Evolutionary conservation across 1,284 basidiomycete species (phyloP), one percentile per base, ranked within the genome.

Genomic region (Ceratorhiza oryzae-sativae): DNA sequence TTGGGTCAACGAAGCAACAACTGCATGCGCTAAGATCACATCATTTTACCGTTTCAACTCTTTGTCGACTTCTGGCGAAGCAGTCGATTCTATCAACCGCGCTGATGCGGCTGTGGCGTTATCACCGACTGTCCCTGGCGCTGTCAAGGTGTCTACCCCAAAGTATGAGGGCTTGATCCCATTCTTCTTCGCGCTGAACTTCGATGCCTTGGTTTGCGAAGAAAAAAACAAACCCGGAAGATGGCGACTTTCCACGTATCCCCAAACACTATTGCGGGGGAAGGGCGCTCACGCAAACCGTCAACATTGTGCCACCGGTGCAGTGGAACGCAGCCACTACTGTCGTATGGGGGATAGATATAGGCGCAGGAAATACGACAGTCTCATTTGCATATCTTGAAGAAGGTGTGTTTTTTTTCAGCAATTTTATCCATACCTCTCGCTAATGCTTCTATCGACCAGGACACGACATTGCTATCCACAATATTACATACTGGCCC

Each of bases 341-440:
- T 36, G 60, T 62, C 27, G 42, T 62, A 13, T 46, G 60, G 60
- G 56, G 56, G 20, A 59, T 59, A 20, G 56, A 59, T 32, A 59
- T 59, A 18, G 56, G 56, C 27, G n/a, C 56, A 8, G 23, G 25
- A 42, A 39, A 1, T 48, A 62, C 60, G 25, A 62, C 60, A 6
- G 60, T 62, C 20, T 42, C 60, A n/a, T 62, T 62, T 46, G 60
- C 60, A 8, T 62, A 62, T 42, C 30, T 62, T 10, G 41, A 46
- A 6, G 8, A 23, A 13, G 60, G 60, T 62, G 41, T 13, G 60
- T 59, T 27, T 46, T 30, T 39, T 13, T 6, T 39, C 13, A 6
- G 6, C 36, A 39, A 39, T 39, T 39, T 39, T 6, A 39, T 25
- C 42, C 34, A n/a, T 36, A 25, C 13, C 25, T 13, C 25, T 41